Base-by-base conservation (phyloP, 331 rosid species). In the Cydonia oblonga region DNA sequence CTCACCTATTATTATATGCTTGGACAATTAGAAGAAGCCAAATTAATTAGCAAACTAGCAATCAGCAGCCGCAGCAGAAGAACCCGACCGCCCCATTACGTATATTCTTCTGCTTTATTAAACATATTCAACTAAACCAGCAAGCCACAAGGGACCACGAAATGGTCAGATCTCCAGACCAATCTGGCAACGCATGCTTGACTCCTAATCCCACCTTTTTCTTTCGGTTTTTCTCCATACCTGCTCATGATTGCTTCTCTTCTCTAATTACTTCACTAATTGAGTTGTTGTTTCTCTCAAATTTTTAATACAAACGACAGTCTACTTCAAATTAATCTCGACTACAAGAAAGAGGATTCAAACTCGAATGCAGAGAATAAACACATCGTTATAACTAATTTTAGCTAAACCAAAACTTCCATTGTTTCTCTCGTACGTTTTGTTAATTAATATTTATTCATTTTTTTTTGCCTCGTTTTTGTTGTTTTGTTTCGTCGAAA, bases 141-240 rank as follows among this genome's bases (percentile, higher is more conserved):
- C 19, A 38, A 9, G 29, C 69, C 52, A n/a, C 69, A 33, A 64
- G 51, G 51, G 69, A 64, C 69, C 69, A 33, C 24, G 16, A 30
- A 62, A 4, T 35, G 25, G 22, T 51, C 10, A 26, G 32, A 60
- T n/a, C 13, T 25, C 11, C 23, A 22, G 16, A 32, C 52, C 74
- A 70, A 70, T 29, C 35, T 23, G 66, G 54, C 35, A 70, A 30
- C 7, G 35, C 74, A 9, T 9, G 1, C 74, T 70, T 33, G 54
- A 70, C 66, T 33, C 25, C 24, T 22, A 33, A 5, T 18, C 64
- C 16, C 7, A 33, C 64, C 8, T 70, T 56, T 14, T 1, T 33
- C 14, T 32, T 7, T 25, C 4, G n/a, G n/a, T 15, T 70, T 64
- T 64, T 18, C 28, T 64, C 51, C 51, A 35, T 64, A 33, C 12